Evolutionary conservation across 306 rosid species (phyloP), one percentile per base, ranked within the genome.

Genomic region (Senna tora): DNA sequence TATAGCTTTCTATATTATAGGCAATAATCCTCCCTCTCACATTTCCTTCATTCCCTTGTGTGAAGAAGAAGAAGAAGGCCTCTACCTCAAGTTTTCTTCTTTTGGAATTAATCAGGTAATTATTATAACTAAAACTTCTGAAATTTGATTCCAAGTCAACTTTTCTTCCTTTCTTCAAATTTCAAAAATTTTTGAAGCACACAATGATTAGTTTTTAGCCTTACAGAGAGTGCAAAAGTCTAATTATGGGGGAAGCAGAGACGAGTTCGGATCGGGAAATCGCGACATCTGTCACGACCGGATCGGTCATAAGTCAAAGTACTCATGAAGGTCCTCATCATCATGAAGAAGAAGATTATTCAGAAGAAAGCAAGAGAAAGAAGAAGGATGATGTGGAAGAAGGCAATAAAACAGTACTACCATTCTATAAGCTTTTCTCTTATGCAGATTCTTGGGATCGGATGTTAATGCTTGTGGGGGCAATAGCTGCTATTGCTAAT

Each of bases 391-490:
- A 33, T 33, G 6, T 2, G 6, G 73, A 43, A 10, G 81, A 80
- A 72, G 54, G 46, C 64, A 11, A 42, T 3, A 79, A 81, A 47
- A 75, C 82, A 60, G 71, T 87, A 60, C 68, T 87, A 43, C 80
- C 96, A 1, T 89, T 87, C 42, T 56, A 55, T 60, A 87, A 72
- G 73, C 87, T 89, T 38, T 89, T 87, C 84, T 74, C 90, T 10
- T 89, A 83, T 65, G 88, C 96, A 45, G 92, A 89, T 69, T 38
- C 79, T 28, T 59, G 66, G 55, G 96, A 89, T 73, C 45, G 20
- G 9, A 5, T 77, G 4, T 67, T 89, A 76, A 89, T 89, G 91
- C 25, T 82, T 21, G 9, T 72, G 19, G 95, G 91, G 38, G 73
- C 81, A 32, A 36, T 77, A 5, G 89, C 91, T 59, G 91, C 86